Base-by-base conservation (phyloP, 345 rosid species). In the Rhodamnia rubescens region DNA sequence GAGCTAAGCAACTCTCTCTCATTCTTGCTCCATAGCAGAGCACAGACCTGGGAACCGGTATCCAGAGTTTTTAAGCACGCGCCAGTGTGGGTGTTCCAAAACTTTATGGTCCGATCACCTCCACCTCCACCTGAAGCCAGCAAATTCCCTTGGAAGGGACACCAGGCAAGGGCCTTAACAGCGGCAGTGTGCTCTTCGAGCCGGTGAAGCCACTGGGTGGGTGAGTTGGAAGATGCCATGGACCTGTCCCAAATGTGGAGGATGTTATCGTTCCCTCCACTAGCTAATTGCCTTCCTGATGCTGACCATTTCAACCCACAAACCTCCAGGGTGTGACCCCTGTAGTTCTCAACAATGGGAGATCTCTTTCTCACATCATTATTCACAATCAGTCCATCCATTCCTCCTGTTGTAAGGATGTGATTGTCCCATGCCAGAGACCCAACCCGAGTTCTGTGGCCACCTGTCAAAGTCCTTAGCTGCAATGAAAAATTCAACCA, bases 151-250 rank as follows among this genome's bases (percentile, higher is more conserved):
- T 90, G 89, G 83, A 90, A 91, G 11, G 92, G 93, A 84, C 92
- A 90, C 93, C 91, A 90, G 26, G 90, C 93, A 27, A 92, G 89
- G 47, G 92, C 91, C 56, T 91, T 90, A 18, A 92, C 93, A 2
- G 90, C 88, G 50, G 90, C 61, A 4, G 85, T 86, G 56, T 90
- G 91, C 4, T 89, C 94, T 82, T 89, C 88, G 11, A 92, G 59
- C 83, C 91, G 85, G 85, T 90, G 93, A 82, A 92, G 91, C 93
- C 92, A 92, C 49, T 81, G 91, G 9, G 84, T 83, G 3, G 85
- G 58, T 22, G 88, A 74, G 84, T 86, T 87, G 50, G 84, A 87
- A 50, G 89, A 89, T 24, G 91, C 86, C 83, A 54, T 32, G 5
- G 90, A 88, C 47, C 90, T 86, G 82, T 92, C 93, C 94, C 92